phyloP scores from a whole-genome alignment of 768 basidiomycete species.

The Suillus spraguei region DNA sequence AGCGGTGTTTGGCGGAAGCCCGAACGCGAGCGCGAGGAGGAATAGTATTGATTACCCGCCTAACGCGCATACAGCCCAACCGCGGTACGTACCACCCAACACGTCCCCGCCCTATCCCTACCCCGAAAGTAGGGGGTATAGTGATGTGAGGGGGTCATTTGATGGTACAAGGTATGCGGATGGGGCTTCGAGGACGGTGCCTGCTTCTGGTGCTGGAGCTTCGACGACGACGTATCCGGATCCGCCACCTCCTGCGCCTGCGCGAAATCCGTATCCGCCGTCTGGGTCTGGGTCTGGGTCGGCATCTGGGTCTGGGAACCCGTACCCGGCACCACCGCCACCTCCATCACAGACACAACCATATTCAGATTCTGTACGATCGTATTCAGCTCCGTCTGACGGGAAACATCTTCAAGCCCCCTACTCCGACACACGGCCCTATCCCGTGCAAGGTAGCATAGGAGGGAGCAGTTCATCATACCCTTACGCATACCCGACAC shows the following conservation, averaged over 20 bases:
- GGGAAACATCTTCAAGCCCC: background rate
- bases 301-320: slow-evolving; percentile 25
- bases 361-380: slow-evolving; percentile 2
- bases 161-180: background rate
- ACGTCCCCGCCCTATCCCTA: slow-evolving; percentile 7
- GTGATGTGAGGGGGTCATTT: slow-evolving; percentile 5
- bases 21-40: background rate
- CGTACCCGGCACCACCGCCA: slow-evolving; percentile 23
- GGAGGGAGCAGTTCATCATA: slow-evolving; percentile 18
- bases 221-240: slow-evolving; percentile 12
- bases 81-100: slow-evolving; percentile 4
- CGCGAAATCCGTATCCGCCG: slow-evolving; percentile 26
- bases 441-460: background rate
- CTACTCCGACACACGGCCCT: background rate
- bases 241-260: slow-evolving; percentile 13
- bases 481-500: slow-evolving; percentile 39
- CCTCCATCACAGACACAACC: slow-evolving; percentile 18
- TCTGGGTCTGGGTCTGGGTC: slow-evolving; percentile 24
- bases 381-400: background rate
- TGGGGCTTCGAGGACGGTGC: background rate
- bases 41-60: slow-evolving; percentile 1
- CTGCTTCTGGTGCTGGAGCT: background rate
- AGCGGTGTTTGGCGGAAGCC: slow-evolving; percentile 4
- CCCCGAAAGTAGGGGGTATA: slow-evolving; percentile 6
- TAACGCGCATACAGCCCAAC: background rate